These are phyloP conservation scores for Lactifluus volemus DNA, from an alignment of 768 basidiomycete species.

Conservation along the genomic window DNA sequence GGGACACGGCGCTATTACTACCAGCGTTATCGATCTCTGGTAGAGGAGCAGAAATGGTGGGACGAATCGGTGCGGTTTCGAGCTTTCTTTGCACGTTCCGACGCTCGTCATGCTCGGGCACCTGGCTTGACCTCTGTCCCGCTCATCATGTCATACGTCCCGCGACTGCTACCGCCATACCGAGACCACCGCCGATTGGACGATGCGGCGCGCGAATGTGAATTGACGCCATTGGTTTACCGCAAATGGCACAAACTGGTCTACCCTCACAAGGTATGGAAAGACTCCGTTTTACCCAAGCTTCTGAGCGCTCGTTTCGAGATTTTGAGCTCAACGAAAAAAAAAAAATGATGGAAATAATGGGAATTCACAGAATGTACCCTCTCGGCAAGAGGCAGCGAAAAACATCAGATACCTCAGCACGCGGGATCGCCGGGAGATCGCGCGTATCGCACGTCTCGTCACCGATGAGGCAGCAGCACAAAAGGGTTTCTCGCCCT, in stretches of 20 bases:
- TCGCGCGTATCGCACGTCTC: conserved; percentile 34
- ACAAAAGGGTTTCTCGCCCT: conserved; percentile 14
- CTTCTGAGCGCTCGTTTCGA: too few relatives aligned
- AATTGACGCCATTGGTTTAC: conserved; percentile 29
- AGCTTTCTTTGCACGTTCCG: conserved; percentile 21
- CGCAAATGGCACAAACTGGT: conserved; percentile 44
- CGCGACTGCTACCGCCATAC: conserved; percentile 34
- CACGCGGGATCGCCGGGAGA: conserved; percentile 31
- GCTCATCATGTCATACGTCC: conserved; percentile 28
- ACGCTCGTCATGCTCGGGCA: not conserved
- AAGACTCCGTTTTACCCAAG: too few relatives aligned
- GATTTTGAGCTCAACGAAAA: too few relatives aligned
- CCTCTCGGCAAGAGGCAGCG: conserved; percentile 29
- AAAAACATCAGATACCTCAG: conserved; percentile 30
- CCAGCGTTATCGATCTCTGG: conserved; percentile 21
- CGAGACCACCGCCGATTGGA: conserved; percentile 21
- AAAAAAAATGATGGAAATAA: not conserved
- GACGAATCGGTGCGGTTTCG: conserved; percentile 24
- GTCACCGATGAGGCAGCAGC: conserved; percentile 33
- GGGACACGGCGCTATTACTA: not conserved
- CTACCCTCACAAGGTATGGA: conserved; percentile 30
- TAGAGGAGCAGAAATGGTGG: conserved; percentile 28
- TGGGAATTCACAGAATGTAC: conserved; percentile 26
- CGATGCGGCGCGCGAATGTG: conserved; percentile 21
- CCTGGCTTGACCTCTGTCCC: conserved; percentile 6